Evolutionary conservation across 768 basidiomycete species (phyloP).

Genomic region (Pholiota microspora): DNA sequence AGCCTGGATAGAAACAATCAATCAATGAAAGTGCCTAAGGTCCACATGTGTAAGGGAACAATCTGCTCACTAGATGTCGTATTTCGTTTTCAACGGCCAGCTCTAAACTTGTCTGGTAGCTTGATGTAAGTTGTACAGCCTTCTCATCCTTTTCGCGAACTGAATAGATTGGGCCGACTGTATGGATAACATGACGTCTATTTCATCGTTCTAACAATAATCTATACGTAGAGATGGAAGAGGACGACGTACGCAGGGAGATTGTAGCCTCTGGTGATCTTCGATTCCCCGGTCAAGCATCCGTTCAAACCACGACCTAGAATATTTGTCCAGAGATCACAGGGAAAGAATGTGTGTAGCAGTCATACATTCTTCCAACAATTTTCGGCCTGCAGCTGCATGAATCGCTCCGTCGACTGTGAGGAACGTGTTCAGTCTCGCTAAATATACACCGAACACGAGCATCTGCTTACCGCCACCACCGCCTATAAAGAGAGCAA

Average conservation of each 20-base stretch:
- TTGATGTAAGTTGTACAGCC: constrained; percentile 59
- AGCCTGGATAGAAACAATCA: constrained; percentile 43
- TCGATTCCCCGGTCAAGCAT: constrained; percentile 70
- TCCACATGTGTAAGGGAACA: too few species aligned
- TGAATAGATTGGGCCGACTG: constrained; percentile 76
- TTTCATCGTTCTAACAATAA: not conserved
- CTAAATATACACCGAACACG: too few species aligned
- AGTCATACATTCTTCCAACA: constrained; percentile 61
- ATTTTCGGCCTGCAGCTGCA: constrained; percentile 62
- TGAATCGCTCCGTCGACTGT: constrained; percentile 85
- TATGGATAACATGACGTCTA: constrained; percentile 74
- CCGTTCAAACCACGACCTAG: constrained; percentile 65
- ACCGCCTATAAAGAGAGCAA: constrained; percentile 47
- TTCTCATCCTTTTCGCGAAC: constrained; percentile 35
- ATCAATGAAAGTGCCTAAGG: not conserved
- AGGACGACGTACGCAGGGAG: constrained; percentile 64
- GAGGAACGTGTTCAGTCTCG: not conserved
- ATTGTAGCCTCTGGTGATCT: constrained; percentile 75
- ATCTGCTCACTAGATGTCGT: constrained; percentile 60
- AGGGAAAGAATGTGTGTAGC: not conserved
- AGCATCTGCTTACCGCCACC: constrained; percentile 58
- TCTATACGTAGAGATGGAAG: not conserved
- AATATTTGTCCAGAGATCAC: not conserved
- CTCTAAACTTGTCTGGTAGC: constrained; percentile 64
- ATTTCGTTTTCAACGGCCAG: constrained; percentile 59